Percentiles rank a stretch among this genome's conserved stretches.
Evolutionary conservation across 352 stramenopile genomes (phyloP).

Genomic region (Globisporangium heterothallicum): DNA sequence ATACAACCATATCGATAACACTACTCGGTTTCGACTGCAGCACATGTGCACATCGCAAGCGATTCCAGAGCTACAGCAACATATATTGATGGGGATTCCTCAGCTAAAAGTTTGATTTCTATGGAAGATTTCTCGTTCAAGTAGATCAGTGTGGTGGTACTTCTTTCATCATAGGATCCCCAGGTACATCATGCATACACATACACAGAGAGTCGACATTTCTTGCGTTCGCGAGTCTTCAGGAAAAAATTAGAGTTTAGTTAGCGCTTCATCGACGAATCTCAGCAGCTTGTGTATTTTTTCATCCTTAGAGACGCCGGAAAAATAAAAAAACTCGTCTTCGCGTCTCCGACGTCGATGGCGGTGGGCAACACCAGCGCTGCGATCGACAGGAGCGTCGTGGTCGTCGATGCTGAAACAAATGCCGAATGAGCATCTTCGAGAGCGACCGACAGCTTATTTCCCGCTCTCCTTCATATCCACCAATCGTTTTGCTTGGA

Average conservation of each 20-base stretch:
- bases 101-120: slow-evolving; percentile 27
- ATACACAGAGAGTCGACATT: not conserved
- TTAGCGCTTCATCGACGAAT: slow-evolving; percentile 29
- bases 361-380: not conserved
- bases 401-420: too few relatives aligned
- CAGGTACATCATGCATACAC: slow-evolving; percentile 8
- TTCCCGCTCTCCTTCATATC: too few relatives aligned
- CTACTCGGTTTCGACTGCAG: not conserved
- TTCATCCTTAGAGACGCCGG: slow-evolving; percentile 33
- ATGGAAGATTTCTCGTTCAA: slow-evolving; percentile 35
- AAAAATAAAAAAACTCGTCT: not conserved
- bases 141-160: slow-evolving; percentile 39
- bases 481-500: too few relatives aligned
- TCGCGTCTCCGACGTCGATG: too few relatives aligned
- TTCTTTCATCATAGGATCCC: slow-evolving; percentile 26
- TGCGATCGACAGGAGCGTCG: not conserved
- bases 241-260: slow-evolving; percentile 61
- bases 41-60: not conserved
- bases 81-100: slow-evolving; percentile 18
- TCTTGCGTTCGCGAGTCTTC: slow-evolving; percentile 31
- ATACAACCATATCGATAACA: not conserved
- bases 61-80: not conserved
- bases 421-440: too few relatives aligned
- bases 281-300: slow-evolving; percentile 34
- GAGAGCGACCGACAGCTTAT: too few relatives aligned